Evolutionary conservation across 1,284 basidiomycete genomes (phyloP), one percentile per base, ranked within the genome.

Genomic region (Sphaerobolus stellatus): DNA sequence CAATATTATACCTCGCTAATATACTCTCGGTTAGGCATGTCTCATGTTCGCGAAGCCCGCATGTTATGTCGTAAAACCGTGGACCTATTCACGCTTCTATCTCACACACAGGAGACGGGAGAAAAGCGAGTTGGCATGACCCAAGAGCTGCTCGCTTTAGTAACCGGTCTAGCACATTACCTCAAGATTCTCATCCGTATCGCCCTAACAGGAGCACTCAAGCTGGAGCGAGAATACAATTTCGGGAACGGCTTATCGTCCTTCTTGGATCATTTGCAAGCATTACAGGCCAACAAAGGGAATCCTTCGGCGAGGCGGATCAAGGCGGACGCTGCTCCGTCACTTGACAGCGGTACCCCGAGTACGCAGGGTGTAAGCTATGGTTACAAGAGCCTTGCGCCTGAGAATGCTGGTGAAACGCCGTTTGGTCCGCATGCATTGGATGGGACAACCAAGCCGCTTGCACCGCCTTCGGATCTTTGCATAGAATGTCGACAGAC

Each of bases 151-250:
- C 83, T 99, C 31, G 93, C 94, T n/a, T 86, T 99, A 47, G 96
- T 99, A 54, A 99, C 97, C 0, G 96, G 97, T 31, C 81, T 99
- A 28, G 96, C 96, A 4, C 96, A 99, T 72, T 99, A 99, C 72
- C 87, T 99, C 69, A 99, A 99, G 77, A 98, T 99, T 69, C 83
- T 99, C 52, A 99, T 99, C 64, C 90, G 96, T 48, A 98, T 99
- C 59, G 95, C 97, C 6, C 78, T 99, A 43, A 98, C 97, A 0
- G 94, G 94, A 18, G 92, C 95, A 2, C 82, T 99, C 61, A 97
- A 93, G 72, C 81, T 99, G 43, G 97, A 99, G 71, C 80, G 94
- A 57, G 96, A 99, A 65, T 83, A 92, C 64, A 82, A 78, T 59
- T 86, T 92, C 51, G 79, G 83, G 31, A 85, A 89, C 56, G 94